Base-by-base conservation (phyloP, 192 early-diverging fungal species). In the Gonapodya sp. region DNA sequence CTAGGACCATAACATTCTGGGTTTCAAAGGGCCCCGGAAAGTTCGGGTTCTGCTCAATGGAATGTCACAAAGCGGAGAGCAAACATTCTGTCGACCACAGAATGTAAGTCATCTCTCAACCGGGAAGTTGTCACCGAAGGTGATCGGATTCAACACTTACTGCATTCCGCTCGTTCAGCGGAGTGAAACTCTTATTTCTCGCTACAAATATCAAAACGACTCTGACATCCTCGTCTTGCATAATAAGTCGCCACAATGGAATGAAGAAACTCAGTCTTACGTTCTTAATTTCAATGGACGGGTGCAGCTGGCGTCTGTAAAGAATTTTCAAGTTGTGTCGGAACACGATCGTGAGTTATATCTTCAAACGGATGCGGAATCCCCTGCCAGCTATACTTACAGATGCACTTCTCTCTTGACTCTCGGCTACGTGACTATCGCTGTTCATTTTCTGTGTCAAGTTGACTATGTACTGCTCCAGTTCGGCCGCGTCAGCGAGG, bases 321-420 rank as follows among this genome's bases (percentile, higher is more conserved):
- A 99, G 83, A 99, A 98, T 84, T 97, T 99, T 83, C 96, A 98
- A 86, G 94, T 99, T 35, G 93, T 99, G 18, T 94, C 95, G 82
- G 93, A 95, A 35, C 89, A 96, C 46, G 95, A 97, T 83, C 85
- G 94, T 93, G 88, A 86, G 89, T 85, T n/a, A n/a, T n/a, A n/a
- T n/a, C n/a, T n/a, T n/a, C n/a, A n/a, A n/a, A n/a, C n/a, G n/a
- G n/a, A n/a, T n/a, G n/a, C n/a, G n/a, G n/a, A n/a, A n/a, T n/a
- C n/a, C n/a, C n/a, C n/a, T n/a, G n/a, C n/a, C n/a, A 18, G 18
- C 0, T 78, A 73, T 46, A 34, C 31, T 32, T 32, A 2, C 82
- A 0, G 31, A 31, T 82, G 36, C 35, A 75, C 77, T 18, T 18
- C 35, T 73, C 81, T 64, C 31, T 18, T 31, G 35, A 73, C 31